phyloP scores from a whole-genome alignment of 1,284 basidiomycete genomes.

The Neotropicomus parvogracilis region DNA sequence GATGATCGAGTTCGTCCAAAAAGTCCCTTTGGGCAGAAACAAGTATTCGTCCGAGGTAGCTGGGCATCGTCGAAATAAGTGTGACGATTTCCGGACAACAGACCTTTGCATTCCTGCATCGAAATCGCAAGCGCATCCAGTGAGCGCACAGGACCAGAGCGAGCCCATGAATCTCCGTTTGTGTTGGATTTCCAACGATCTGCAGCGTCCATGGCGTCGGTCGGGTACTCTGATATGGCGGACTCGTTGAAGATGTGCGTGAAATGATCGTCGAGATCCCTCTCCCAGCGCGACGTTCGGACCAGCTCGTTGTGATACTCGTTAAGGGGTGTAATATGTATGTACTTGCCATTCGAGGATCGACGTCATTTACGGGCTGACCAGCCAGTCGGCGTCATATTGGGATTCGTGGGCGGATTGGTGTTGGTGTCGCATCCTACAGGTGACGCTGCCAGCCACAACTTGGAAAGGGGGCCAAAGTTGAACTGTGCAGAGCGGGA shows the following conservation, averaged over 20 bases:
- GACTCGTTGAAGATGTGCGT: slow-evolving; percentile 10
- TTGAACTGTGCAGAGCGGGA: neutral
- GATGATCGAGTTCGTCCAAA: slow-evolving; percentile 5
- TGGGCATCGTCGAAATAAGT: slow-evolving; percentile 10
- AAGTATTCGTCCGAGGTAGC: slow-evolving; percentile 8
- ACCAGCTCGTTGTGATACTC: slow-evolving; percentile 1
- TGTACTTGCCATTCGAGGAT: neutral
- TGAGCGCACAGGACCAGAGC: slow-evolving; percentile 9
- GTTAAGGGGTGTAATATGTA: slow-evolving; percentile 10
- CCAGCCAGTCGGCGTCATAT: neutral
- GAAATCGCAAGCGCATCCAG: slow-evolving; percentile 16
- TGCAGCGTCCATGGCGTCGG: slow-evolving; percentile 12
- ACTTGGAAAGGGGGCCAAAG: neutral
- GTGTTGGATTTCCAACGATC: slow-evolving; percentile 13
- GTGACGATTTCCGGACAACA: slow-evolving; percentile 3
- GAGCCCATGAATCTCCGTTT: slow-evolving; percentile 12
- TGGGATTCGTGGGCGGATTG: neutral
- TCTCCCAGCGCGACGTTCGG: slow-evolving; percentile 11
- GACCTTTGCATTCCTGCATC: slow-evolving; percentile 7
- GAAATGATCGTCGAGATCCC: slow-evolving; percentile 15
- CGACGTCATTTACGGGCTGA: neutral
- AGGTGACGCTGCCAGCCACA: neutral
- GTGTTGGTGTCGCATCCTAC: neutral
- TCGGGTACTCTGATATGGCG: slow-evolving; percentile 5
- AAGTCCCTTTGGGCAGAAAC: slow-evolving; percentile 9